These are phyloP conservation scores for Quercus variabilis DNA, from an alignment of 306 rosid species.

Conservation along the genomic window DNA sequence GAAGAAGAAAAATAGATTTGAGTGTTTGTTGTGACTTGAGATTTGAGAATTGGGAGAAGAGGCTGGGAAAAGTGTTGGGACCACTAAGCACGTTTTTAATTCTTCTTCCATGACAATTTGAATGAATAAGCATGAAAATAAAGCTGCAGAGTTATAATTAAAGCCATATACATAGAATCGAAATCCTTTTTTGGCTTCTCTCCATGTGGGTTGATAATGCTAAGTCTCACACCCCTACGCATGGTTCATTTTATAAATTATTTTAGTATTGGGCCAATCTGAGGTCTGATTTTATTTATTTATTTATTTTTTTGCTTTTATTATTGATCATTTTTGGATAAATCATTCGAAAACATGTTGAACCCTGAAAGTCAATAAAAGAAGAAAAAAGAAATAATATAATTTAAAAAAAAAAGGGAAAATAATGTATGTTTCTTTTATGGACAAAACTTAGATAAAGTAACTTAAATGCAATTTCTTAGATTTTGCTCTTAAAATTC, in stretches of 20 bases:
- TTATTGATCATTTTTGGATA: too few relatives aligned
- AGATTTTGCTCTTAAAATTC: rapidly evolving
- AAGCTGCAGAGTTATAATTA: conserved; percentile 49
- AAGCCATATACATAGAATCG: conserved; percentile 4
- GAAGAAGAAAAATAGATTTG: neutral
- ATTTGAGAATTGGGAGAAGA: neutral
- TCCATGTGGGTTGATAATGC: conserved; percentile 17
- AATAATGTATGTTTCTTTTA: too few relatives aligned
- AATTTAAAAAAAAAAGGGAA: rapidly evolving
- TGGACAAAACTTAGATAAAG: too few relatives aligned
- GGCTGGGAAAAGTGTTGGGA: conserved; percentile 5
- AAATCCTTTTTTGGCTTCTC: conserved; percentile 13
- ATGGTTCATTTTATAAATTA: neutral
- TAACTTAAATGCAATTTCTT: too few relatives aligned
- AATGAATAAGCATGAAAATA: conserved; percentile 34
- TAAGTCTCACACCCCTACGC: neutral
- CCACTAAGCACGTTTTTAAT: conserved; percentile 22
- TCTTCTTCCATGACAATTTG: neutral
- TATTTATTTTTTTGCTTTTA: neutral
- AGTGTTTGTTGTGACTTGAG: conserved; percentile 16
- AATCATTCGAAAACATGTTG: too few relatives aligned
- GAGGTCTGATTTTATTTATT: neutral
- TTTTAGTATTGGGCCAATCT: neutral
- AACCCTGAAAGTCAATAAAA: too few relatives aligned
- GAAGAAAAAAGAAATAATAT: neutral